Percentiles rank a stretch among this genome's conserved stretches.
phyloP scores from a whole-genome alignment of 108 stramenopile species.

The Skeletonema costatum region DNA sequence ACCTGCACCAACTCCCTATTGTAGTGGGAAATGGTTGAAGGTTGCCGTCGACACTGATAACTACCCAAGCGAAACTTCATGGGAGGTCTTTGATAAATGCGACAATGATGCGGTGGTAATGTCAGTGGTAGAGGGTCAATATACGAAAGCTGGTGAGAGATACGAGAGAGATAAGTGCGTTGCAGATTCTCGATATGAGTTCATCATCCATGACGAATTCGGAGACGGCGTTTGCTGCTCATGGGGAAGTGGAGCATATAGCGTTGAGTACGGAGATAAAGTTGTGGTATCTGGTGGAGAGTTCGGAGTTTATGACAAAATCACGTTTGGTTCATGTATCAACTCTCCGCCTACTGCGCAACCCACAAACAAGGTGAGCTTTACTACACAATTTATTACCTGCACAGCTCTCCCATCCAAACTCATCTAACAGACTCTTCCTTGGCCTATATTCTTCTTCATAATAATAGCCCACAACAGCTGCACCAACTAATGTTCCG shows the following conservation, averaged over 20 bases:
- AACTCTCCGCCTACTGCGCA: not conserved
- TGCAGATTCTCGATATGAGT: not conserved
- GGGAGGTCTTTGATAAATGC: constrained; percentile 8
- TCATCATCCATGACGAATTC: not conserved
- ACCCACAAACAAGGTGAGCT: not conserved
- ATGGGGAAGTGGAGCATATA: not conserved
- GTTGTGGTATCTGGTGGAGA: not conserved
- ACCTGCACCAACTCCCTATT: not conserved
- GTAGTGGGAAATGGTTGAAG: not conserved
- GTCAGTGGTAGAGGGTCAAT: not conserved
- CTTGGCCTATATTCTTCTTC: not conserved
- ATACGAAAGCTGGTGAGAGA: not conserved
- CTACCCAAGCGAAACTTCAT: constrained; percentile 9
- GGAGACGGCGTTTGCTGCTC: constrained; percentile 1
- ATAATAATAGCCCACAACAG: not conserved
- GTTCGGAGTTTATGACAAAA: not conserved
- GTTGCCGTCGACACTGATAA: constrained; percentile 14
- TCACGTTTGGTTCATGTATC: not conserved
- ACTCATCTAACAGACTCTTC: not conserved
- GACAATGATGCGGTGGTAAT: not conserved
- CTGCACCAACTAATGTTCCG: too few relatives aligned
- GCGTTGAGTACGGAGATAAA: not conserved
- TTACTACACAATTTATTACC: not conserved
- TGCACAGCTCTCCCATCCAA: not conserved
- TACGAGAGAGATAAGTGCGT: not conserved